Percentiles rank a stretch among this genome's conserved stretches.
phyloP scores from a whole-genome alignment of 441 rosid genomes.

The Erysimum cheiri region DNA sequence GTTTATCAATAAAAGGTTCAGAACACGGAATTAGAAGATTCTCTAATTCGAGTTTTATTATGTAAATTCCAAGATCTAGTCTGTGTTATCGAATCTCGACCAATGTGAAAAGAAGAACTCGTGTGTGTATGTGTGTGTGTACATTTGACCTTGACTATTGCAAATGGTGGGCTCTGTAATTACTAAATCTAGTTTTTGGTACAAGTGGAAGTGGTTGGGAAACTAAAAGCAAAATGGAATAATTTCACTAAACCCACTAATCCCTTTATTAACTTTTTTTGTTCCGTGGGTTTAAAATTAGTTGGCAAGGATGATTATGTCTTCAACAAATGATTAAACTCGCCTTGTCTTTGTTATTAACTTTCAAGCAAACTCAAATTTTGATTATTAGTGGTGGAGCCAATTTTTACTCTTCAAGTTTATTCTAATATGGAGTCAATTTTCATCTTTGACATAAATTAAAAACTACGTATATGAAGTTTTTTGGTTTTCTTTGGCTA shows the following conservation, averaged over 20 bases:
- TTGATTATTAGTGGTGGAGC: conserved; percentile 21
- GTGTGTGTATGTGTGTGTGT: conserved; percentile 30
- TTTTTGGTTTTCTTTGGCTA: background rate
- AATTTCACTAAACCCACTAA: conserved; percentile 26
- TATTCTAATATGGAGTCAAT: background rate
- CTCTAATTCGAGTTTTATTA: conserved; percentile 24
- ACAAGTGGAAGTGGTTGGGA: conserved; percentile 45
- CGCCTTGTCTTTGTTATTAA: conserved; percentile 6
- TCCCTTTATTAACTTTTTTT: background rate
- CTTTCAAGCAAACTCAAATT: conserved; percentile 29
- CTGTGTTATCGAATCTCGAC: conserved; percentile 26
- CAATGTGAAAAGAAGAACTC: conserved; percentile 45
- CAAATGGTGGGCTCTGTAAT: conserved; percentile 39
- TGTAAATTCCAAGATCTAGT: conserved; percentile 16
- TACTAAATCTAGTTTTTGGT: conserved; percentile 38
- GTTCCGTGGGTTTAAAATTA: conserved; percentile 13
- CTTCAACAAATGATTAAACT: conserved; percentile 31
- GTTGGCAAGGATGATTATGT: conserved; percentile 41
- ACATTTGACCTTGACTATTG: conserved; percentile 42
- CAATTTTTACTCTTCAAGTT: background rate
- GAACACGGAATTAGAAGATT: conserved; percentile 36
- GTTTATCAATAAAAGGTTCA: conserved; percentile 25
- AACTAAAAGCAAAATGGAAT: conserved; percentile 37
- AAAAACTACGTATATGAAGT: background rate
- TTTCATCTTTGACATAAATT: background rate